These are phyloP conservation scores for Symbiodinium pilosum DNA, from an alignment of 73 alveolate species.

Conservation along the genomic window DNA sequence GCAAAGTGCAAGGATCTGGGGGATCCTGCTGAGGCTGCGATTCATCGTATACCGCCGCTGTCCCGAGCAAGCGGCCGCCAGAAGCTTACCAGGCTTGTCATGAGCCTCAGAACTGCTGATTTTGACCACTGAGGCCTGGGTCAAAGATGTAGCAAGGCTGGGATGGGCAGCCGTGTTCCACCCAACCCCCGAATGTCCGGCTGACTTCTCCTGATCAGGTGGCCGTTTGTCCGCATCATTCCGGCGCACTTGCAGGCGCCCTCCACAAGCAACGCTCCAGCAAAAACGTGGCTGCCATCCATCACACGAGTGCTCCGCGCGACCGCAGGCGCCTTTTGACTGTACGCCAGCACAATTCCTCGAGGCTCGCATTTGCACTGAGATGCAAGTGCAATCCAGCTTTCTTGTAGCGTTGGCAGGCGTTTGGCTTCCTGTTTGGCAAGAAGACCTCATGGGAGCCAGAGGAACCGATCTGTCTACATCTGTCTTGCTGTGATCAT, in stretches of 20 bases:
- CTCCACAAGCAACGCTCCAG: neutral
- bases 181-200: neutral
- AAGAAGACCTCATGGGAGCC: constrained; percentile 93
- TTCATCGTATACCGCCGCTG: constrained; percentile 88
- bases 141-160: constrained; percentile 29
- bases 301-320: neutral
- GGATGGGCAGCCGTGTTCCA: neutral
- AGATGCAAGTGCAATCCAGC: neutral
- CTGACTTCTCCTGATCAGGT: neutral
- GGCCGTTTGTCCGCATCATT: constrained; percentile 52
- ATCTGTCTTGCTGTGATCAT: too few relatives aligned
- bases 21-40: constrained; percentile 26
- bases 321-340: constrained; percentile 60
- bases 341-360: constrained; percentile 75
- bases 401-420: neutral
- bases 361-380: constrained; percentile 32
- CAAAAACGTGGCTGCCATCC: neutral
- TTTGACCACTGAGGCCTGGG: constrained; percentile 41
- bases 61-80: constrained; percentile 89
- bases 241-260: constrained; percentile 80
- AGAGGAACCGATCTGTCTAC: constrained; percentile 23
- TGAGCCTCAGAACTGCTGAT: neutral
- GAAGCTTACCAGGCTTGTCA: neutral
- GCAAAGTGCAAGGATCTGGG: neutral
- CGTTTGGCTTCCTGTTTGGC: constrained; percentile 75